These are phyloP conservation scores for Geranomyces michiganensis DNA, from an alignment of 192 early-diverging fungal genomes.

Conservation along the genomic window DNA sequence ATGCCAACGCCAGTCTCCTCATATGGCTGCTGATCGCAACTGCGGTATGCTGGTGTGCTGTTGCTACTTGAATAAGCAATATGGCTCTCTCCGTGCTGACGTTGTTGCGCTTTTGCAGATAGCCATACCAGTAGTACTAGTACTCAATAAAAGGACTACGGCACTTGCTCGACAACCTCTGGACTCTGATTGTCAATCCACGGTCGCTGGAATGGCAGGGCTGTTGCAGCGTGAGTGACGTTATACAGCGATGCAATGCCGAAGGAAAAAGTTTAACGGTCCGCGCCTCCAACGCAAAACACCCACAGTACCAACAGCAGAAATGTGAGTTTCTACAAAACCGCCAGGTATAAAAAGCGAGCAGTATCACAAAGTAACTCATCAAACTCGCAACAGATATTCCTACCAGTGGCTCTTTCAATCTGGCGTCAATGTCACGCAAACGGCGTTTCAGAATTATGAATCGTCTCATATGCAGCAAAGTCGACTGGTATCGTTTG, in stretches of 20 bases:
- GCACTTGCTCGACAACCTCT: slow-evolving; percentile 1
- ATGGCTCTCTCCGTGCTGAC: not conserved
- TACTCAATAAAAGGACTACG: not conserved
- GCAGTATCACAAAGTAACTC: too few species aligned
- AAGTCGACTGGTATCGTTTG: slow-evolving; percentile 9
- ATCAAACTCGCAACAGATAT: not conserved
- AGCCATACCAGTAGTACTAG: slow-evolving; percentile 10
- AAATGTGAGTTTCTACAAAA: slow-evolving; percentile 17
- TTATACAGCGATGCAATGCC: not conserved
- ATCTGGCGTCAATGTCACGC: not conserved
- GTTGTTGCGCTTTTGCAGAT: slow-evolving; percentile 3
- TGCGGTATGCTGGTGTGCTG: slow-evolving; percentile 10
- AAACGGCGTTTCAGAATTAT: not conserved
- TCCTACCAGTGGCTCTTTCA: slow-evolving; percentile 1
- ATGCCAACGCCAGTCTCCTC: not conserved
- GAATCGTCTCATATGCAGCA: not conserved
- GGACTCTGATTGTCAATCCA: slow-evolving; percentile 19
- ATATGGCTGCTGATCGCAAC: slow-evolving; percentile 16
- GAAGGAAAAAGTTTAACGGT: not conserved
- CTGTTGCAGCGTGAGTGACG: slow-evolving; percentile 13
- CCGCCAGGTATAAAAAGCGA: too few species aligned
- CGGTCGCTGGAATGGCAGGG: slow-evolving; percentile 5
- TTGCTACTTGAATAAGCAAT: not conserved
- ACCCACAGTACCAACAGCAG: not conserved
- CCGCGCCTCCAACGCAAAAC: not conserved